Evolutionary conservation across 176 grass and related monocot species (phyloP).

Genomic region (Zoysia japonica): DNA sequence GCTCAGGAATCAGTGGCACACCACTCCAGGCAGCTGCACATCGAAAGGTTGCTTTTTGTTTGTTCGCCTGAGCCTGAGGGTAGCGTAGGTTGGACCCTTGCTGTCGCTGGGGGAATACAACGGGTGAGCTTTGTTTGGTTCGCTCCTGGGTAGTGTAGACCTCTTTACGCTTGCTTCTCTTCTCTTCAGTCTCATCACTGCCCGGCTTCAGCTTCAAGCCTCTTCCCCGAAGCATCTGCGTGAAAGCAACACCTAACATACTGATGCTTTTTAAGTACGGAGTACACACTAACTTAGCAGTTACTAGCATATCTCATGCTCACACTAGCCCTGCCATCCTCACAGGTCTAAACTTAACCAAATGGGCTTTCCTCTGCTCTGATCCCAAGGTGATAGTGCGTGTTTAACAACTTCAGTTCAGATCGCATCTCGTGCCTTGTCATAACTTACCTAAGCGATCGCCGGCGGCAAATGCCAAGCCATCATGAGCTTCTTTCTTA

Average conservation of each 20-base stretch:
- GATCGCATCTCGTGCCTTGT: not conserved
- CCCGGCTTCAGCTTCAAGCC: slow-evolving; percentile 8
- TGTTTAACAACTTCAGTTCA: not conserved
- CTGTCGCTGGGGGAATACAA: not conserved
- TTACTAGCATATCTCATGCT: not conserved
- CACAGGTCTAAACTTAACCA: not conserved
- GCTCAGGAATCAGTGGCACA: slow-evolving; percentile 26
- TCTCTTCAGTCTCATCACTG: not conserved
- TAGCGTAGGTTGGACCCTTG: slow-evolving; percentile 41
- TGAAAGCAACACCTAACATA: slow-evolving; percentile 6
- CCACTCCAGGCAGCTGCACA: slow-evolving; percentile 24
- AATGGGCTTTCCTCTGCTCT: not conserved
- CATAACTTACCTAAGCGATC: not conserved
- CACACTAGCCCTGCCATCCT: not conserved
- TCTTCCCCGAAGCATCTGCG: slow-evolving; percentile 1
- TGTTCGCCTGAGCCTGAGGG: slow-evolving; percentile 44
- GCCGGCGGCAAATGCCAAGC: slow-evolving; percentile 23
- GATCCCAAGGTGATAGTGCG: not conserved
- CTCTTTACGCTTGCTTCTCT: slow-evolving; percentile 5
- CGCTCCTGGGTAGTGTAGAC: not conserved
- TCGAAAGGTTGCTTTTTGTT: slow-evolving; percentile 74
- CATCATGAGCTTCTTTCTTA: not conserved
- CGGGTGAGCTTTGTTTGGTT: slow-evolving; percentile 32
- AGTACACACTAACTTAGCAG: not conserved
- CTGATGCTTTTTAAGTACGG: not conserved